Percentiles rank a stretch among this genome's conserved stretches.
phyloP scores from a whole-genome alignment of 1,284 basidiomycete genomes.

The Mycosarcoma mackinlayi region DNA sequence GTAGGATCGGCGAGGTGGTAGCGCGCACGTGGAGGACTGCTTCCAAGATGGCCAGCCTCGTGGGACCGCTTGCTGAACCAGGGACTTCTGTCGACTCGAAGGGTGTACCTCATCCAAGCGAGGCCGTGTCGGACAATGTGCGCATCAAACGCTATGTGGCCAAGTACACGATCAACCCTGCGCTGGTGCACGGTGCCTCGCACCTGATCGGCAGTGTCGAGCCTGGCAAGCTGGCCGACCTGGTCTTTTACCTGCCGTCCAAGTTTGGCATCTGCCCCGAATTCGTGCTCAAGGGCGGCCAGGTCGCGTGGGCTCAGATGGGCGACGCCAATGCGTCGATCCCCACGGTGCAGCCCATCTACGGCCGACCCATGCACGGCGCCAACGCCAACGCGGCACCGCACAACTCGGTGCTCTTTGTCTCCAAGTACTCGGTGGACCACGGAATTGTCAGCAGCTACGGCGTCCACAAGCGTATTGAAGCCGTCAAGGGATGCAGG shows the following conservation, averaged over 20 bases:
- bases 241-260: slow-evolving; percentile 92
- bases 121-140: slow-evolving; percentile 80
- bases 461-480: slow-evolving; percentile 78
- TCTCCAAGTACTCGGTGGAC: slow-evolving; percentile 65
- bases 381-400: slow-evolving; percentile 79
- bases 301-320: slow-evolving; percentile 90
- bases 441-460: slow-evolving; percentile 76
- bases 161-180: slow-evolving; percentile 98
- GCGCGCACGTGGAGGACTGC: slow-evolving; percentile 96
- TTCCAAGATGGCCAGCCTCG: slow-evolving; percentile 86
- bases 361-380: slow-evolving; percentile 90
- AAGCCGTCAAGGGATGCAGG: slow-evolving; percentile 83
- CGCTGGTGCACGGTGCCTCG: slow-evolving; percentile 91
- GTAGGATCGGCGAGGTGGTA: slow-evolving; percentile 89
- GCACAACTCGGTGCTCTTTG: slow-evolving; percentile 84
- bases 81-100: neutral
- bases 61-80: slow-evolving; percentile 75
- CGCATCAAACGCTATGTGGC: slow-evolving; percentile 96
- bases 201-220: slow-evolving; percentile 87
- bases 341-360: slow-evolving; percentile 89
- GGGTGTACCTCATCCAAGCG: slow-evolving; percentile 70
- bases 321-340: slow-evolving; percentile 89
- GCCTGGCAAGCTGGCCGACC: slow-evolving; percentile 86
- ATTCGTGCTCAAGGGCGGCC: slow-evolving; percentile 91
- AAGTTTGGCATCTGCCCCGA: slow-evolving; percentile 92